phyloP scores from a whole-genome alignment of 2,329 filamentous ascomycete genomes.

The Colletotrichum chrysophilum region DNA sequence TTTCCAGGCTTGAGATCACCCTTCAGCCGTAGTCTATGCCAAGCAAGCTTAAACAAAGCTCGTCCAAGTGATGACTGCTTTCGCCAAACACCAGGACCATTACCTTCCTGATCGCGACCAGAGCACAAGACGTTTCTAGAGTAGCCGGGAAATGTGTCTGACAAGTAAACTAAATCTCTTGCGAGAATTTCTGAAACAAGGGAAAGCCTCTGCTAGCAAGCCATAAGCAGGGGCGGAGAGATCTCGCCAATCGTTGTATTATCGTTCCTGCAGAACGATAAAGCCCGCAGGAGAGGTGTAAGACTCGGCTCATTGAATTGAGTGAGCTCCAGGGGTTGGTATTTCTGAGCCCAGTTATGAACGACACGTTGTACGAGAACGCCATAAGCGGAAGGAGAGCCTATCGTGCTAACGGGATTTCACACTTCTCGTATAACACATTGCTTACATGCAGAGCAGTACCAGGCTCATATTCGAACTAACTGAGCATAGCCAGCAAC shows the following conservation, averaged over 20 bases:
- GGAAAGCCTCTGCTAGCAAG: neutral
- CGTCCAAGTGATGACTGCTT: neutral
- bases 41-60: neutral
- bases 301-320: neutral
- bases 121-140: neutral
- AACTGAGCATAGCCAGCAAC: neutral
- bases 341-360: neutral
- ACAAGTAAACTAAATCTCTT: neutral
- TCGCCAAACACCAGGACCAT: neutral
- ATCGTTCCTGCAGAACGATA: neutral
- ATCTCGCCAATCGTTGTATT: neutral
- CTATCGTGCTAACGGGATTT: neutral
- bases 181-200: neutral
- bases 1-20: neutral
- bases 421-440: neutral
- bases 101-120: neutral
- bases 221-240: neutral
- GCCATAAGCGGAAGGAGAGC: neutral
- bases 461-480: neutral
- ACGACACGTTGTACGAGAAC: neutral
- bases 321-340: neutral
- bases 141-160: neutral
- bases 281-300: neutral
- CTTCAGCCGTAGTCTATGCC: neutral
- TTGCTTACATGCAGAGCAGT: neutral